Base-by-base conservation (phyloP, 257 asterid genomes). In the Coffea eugenioides region DNA sequence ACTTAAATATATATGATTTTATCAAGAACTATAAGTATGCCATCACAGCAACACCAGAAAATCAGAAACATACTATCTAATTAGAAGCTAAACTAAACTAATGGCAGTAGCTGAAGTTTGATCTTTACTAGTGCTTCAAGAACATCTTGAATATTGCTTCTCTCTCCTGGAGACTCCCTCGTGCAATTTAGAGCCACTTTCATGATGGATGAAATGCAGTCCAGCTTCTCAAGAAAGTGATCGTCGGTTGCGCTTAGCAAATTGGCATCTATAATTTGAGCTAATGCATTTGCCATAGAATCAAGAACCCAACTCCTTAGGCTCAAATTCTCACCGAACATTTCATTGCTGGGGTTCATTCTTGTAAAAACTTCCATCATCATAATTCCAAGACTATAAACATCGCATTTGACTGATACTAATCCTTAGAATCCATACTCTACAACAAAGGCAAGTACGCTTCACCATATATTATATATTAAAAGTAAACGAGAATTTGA, bases 301-400 rank as follows among this genome's bases (percentile, higher is more conserved):
- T 71, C 75, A 11, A 46, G 7, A 41, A 71, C 75, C 75, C 75
- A 71, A n/a, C 41, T 71, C 75, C 13, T 71, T 1, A n/a, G 34
- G 61, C 18, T 71, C 41, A 46, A 12, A 0, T 71, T 71, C 46
- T 71, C 75, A 46, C 59, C 59, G 8, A 71, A 71, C 23, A 8
- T 71, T 72, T 72, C 76, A 72, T 72, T 5, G 13, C 3, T 27
- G 43, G 64, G 64, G 13, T 21, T 72, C n/a, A 8, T 48, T 49
- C 64, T 49, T 48, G 64, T 72, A 11, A 72, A 72, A 14, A 72
- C 64, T 49, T 49, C 76, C 64, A 72, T 48, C 76, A 27, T 72
- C 64, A 72, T 72, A 20, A 72, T 72, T 15, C 76, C 76, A 27
- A 72, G 49, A 8, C 64, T 72, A 10, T 49, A 72, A 25, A 49